Base-by-base conservation (phyloP, 805 yeast genomes). In the Kuraishia cidri region DNA sequence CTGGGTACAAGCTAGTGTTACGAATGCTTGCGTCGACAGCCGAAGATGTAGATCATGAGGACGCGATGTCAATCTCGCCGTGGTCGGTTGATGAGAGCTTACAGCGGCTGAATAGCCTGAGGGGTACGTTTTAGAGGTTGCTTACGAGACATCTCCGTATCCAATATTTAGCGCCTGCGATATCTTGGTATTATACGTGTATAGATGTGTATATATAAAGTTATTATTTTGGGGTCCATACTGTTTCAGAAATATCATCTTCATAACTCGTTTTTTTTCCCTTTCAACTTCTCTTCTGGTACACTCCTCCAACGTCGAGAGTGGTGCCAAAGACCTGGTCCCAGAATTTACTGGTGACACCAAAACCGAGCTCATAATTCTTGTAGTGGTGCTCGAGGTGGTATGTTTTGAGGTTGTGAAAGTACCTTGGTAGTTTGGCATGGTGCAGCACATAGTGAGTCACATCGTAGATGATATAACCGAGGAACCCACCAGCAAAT, bases 331-430 rank as follows among this genome's bases (percentile, higher is more conserved):
- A 92, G 8, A 92, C 84, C 18, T 61, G 70, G 57, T 92, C 98
- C 98, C 98, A 92, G 60, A 85, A 85, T 60, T 74, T 77, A 40
- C 87, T 72, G 20, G 97, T 86, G 41, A 92, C 97, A 45, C 99
- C 99, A 46, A 88, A 92, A 1, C 97, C 99, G 46, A 88, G 63
- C 59, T 94, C 95, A 58, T 85, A 92, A 60, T 92, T 90, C 65
- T 90, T 88, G 67, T 92, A 92, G 55, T 92, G 99, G 59, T 92
- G 99, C 56, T 90, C 97, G 59, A 92, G 70, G 57, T 92, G 99
- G 54, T 86, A 79, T 32, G 82, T 84, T 60, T 92, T 92, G 50
- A 86, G 64, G 20, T 72, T 76, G 54, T 84, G 87, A 60, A 86
- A 63, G 52, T 66, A 81, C 26, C 62, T 48, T 16, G 98, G 98